A percentile compares a stretch with the other conserved stretches of the same genome.
Evolutionary conservation across 1,139 yeast genomes (phyloP).

Genomic region (Blastobotrys capitulatus): DNA sequence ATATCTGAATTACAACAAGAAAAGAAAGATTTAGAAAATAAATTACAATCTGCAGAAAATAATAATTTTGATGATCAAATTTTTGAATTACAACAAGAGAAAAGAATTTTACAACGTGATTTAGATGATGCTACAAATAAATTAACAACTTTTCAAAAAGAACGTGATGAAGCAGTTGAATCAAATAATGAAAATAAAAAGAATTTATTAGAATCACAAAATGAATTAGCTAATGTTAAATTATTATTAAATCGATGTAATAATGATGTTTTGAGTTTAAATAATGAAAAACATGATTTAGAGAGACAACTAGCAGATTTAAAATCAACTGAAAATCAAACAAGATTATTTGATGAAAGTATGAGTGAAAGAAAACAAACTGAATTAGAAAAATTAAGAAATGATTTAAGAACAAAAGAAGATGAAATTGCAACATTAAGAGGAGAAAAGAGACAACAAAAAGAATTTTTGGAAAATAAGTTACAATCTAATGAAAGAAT

Average conservation of each 20-base stretch:
- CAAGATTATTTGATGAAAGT: slow-evolving; percentile 17
- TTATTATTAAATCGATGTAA: slow-evolving; percentile 19
- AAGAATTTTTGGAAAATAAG: slow-evolving; percentile 17
- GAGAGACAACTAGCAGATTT: slow-evolving; percentile 17
- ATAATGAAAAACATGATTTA: slow-evolving; percentile 20
- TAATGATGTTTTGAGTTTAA: slow-evolving; percentile 19
- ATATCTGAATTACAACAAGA: slow-evolving; percentile 13
- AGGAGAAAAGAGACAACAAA: slow-evolving; percentile 17
- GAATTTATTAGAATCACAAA: slow-evolving; percentile 9
- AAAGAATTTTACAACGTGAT: slow-evolving; percentile 8
- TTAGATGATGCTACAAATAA: slow-evolving; percentile 9
- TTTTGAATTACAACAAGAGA: slow-evolving; percentile 14
- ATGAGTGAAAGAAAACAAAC: slow-evolving; percentile 13
- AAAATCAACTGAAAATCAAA: slow-evolving; percentile 12
- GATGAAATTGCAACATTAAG: slow-evolving; percentile 15
- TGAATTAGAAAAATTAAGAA: slow-evolving; percentile 17
- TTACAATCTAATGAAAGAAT: slow-evolving; percentile 18
- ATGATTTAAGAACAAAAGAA: slow-evolving; percentile 14
- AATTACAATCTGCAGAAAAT: background rate
- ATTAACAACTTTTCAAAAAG: background rate
- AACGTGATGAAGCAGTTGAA: slow-evolving; percentile 1
- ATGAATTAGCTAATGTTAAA: slow-evolving; percentile 19
- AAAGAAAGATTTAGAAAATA: slow-evolving; percentile 2
- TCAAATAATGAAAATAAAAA: slow-evolving; percentile 5
- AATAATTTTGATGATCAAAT: slow-evolving; percentile 11